Evolutionary conservation across 2,329 filamentous ascomycete genomes (phyloP).

Genomic region (Sclerotinia subarctica): DNA sequence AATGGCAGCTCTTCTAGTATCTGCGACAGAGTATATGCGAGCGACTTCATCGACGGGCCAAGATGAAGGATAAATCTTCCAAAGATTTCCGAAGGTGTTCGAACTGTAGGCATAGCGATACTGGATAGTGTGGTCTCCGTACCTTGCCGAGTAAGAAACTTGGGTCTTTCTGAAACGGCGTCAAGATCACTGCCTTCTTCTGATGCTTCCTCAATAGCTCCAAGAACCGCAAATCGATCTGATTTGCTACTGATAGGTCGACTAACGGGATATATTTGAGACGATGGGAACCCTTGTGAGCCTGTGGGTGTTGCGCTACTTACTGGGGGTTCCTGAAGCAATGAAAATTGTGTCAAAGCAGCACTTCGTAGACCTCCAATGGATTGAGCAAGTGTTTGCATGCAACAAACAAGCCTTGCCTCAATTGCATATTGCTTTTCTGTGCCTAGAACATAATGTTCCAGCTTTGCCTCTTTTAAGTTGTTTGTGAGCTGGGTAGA

Average conservation of each 20-base stretch:
- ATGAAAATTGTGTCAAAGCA: conserved; percentile 80
- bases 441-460: conserved; percentile 78
- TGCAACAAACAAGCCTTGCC: conserved; percentile 73
- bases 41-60: conserved; percentile 91
- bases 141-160: conserved; percentile 22
- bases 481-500: conserved; percentile 72
- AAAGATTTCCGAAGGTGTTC: conserved; percentile 79
- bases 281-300: not conserved
- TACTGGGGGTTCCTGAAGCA: conserved; percentile 60
- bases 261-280: not conserved
- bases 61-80: conserved; percentile 83
- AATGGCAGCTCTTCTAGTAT: conserved; percentile 88
- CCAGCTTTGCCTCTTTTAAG: conserved; percentile 80
- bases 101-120: conserved; percentile 43
- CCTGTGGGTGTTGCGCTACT: conserved; percentile 26
- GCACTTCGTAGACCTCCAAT: conserved; percentile 89
- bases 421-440: conserved; percentile 78
- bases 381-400: conserved; percentile 82
- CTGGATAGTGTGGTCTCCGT: conserved; percentile 29
- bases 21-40: conserved; percentile 87
- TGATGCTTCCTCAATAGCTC: conserved; percentile 61
- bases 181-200: conserved; percentile 54
- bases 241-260: conserved; percentile 42
- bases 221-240: conserved; percentile 49
- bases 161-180: conserved; percentile 31